These are phyloP conservation scores for Zalaria obscura DNA, from an alignment of 2,329 filamentous ascomycete genomes.

Conservation along the genomic window DNA sequence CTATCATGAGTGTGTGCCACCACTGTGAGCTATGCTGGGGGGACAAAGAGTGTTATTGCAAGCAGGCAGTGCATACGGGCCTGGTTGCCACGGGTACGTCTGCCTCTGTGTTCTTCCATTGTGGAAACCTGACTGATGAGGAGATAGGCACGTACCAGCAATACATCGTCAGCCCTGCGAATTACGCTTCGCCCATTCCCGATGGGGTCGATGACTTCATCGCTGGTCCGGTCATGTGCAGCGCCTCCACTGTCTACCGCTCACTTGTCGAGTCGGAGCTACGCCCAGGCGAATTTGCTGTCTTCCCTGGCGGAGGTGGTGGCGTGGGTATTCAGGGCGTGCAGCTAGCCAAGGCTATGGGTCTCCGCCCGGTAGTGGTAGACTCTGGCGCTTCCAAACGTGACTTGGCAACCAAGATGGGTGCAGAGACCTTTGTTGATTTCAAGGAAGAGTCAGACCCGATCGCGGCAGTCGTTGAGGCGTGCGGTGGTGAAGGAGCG, in stretches of 20 bases:
- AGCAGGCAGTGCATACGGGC: constrained; percentile 30
- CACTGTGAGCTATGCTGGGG: constrained; percentile 36
- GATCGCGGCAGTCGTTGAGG: constrained; percentile 28
- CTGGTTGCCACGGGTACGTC: constrained; percentile 21
- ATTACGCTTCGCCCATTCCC: constrained; percentile 40
- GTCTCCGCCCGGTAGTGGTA: constrained; percentile 41
- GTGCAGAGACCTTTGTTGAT: constrained; percentile 43
- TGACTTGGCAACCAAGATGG: constrained; percentile 31
- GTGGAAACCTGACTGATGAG: neutral
- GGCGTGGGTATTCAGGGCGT: constrained; percentile 45
- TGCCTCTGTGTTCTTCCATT: neutral
- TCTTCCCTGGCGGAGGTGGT: constrained; percentile 41
- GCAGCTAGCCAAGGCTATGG: constrained; percentile 40
- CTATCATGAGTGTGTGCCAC: constrained; percentile 37
- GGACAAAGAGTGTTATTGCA: constrained; percentile 40
- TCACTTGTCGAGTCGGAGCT: constrained; percentile 38
- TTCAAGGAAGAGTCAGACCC: constrained; percentile 29
- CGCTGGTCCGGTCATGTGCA: constrained; percentile 49
- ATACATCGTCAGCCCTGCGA: constrained; percentile 42
- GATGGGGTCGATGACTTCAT: constrained; percentile 39
- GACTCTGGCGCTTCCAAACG: constrained; percentile 36
- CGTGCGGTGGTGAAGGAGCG: constrained; percentile 32
- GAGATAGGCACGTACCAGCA: constrained; percentile 41
- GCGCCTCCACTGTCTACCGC: constrained; percentile 42
- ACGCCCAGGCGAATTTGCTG: constrained; percentile 38